Evolutionary conservation across 1,139 yeast genomes (phyloP).

Genomic region (Geotrichum reessii): DNA sequence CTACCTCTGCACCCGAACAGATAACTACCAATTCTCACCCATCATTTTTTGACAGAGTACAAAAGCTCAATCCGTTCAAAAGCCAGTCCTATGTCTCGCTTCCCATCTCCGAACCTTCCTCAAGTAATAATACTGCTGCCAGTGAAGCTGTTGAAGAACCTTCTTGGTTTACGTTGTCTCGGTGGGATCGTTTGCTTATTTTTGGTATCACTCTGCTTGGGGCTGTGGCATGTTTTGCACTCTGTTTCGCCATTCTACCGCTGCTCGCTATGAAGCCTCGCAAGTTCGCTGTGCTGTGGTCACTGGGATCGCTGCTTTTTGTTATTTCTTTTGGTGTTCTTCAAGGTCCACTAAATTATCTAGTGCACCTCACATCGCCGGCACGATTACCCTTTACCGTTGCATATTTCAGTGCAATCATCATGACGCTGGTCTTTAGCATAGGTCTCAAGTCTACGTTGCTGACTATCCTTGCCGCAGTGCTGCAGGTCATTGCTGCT

Average conservation of each 20-base stretch:
- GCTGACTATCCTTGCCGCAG: slow-evolving; percentile 67
- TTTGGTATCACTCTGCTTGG: slow-evolving; percentile 75
- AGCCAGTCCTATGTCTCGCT: slow-evolving; percentile 47
- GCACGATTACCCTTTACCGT: slow-evolving; percentile 74
- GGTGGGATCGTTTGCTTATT: slow-evolving; percentile 75
- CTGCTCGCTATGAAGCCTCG: slow-evolving; percentile 85
- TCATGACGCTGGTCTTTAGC: slow-evolving; percentile 57
- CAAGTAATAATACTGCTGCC: background rate
- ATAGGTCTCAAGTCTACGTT: slow-evolving; percentile 58
- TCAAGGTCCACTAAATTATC: slow-evolving; percentile 83
- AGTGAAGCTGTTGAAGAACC: slow-evolving; percentile 44
- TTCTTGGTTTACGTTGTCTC: slow-evolving; percentile 54
- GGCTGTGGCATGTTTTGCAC: slow-evolving; percentile 68
- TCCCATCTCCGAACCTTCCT: slow-evolving; percentile 43
- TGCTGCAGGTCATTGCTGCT: slow-evolving; percentile 77
- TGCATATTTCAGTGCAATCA: slow-evolving; percentile 70
- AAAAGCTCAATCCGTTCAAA: slow-evolving; percentile 39
- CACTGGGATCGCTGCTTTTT: slow-evolving; percentile 82
- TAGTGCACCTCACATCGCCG: slow-evolving; percentile 65
- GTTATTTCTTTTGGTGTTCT: slow-evolving; percentile 84
- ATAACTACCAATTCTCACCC: slow-evolving; percentile 27
- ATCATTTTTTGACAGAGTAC: slow-evolving; percentile 38
- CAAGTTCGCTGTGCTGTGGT: slow-evolving; percentile 81
- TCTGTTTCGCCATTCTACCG: slow-evolving; percentile 81
- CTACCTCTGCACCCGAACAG: slow-evolving; percentile 22